Evolutionary conservation across 1,139 yeast genomes (phyloP).

Genomic region (Yamadazyma jaroonii): DNA sequence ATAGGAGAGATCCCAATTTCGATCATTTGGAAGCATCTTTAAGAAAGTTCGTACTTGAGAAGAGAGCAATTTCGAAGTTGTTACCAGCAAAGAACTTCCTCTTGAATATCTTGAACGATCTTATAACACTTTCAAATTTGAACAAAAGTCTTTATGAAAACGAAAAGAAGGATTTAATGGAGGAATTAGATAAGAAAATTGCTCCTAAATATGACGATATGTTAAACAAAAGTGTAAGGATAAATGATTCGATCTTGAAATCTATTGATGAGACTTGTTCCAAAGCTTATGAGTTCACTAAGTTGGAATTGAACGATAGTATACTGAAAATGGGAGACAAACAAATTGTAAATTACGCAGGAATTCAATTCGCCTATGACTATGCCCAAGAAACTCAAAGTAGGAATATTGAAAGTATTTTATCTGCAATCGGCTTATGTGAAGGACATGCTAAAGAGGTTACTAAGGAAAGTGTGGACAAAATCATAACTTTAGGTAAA

Average conservation of each 20-base stretch:
- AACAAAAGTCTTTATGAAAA: constrained; percentile 56
- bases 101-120: constrained; percentile 64
- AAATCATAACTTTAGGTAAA: constrained; percentile 64
- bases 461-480: constrained; percentile 59
- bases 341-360: constrained; percentile 56
- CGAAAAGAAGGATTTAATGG: constrained; percentile 44
- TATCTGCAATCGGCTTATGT: constrained; percentile 59
- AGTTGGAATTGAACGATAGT: constrained; percentile 49
- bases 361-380: constrained; percentile 62
- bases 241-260: constrained; percentile 59
- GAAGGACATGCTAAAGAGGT: constrained; percentile 65
- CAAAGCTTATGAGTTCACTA: constrained; percentile 60
- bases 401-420: constrained; percentile 61
- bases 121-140: constrained; percentile 54
- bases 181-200: constrained; percentile 48
- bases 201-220: constrained; percentile 64
- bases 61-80: constrained; percentile 82
- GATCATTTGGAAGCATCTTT: constrained; percentile 82
- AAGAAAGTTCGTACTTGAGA: constrained; percentile 83
- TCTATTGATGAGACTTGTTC: constrained; percentile 62
- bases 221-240: constrained; percentile 48
- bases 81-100: constrained; percentile 90
- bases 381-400: constrained; percentile 72
- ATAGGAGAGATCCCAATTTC: constrained; percentile 60
- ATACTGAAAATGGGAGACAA: constrained; percentile 56